Base-by-base conservation (phyloP, 306 rosid genomes). In the Cucumis cinereus region DNA sequence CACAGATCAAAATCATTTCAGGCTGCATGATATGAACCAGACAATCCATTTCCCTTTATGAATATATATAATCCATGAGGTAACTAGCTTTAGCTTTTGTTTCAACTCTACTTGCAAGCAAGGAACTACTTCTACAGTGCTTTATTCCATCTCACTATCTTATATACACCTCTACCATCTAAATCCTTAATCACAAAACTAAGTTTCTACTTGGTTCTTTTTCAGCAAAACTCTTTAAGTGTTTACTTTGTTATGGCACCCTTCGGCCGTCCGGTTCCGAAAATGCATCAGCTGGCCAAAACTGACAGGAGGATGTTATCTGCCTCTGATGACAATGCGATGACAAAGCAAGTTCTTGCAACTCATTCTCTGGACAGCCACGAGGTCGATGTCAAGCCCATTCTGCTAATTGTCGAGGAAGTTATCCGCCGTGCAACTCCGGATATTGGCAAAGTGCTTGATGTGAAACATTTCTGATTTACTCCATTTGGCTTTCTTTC, bases 301-400 rank as follows among this genome's bases (percentile, higher is more conserved):
- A 85, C 54, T 73, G 93, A 88, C 41, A 68, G 78, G 20, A 79
- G 90, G 71, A 75, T 80, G 88, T 81, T 82, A 76, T 64, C 84
- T 20, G 71, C 83, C 7, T 82, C 98, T 47, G 97, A 90, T 71
- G 97, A 91, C 38, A 88, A 58, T 79, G 88, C 87, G 47, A 77
- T 93, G 88, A 85, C 84, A 86, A 88, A 87, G 83, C 94, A 91
- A 60, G 73, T 90, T 73, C 85, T 85, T 41, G 89, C 90, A 26
- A 90, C 97, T 17, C 97, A 93, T 86, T 78, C 74, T 16, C 90
- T 88, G 0, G 97, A 89, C 35, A 81, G 90, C 54, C 87, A 86
- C 80, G 86, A 77, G 59, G 78, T 91, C 45, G 82, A 88, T 69
- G 96, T 91, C 87, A 87, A 61, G 22, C 91, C 93, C 6, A 75